A percentile compares a stretch with the other conserved stretches of the same genome.
Evolutionary conservation across 805 yeast species (phyloP).

Genomic region (Saturnispora serradocipensis): DNA sequence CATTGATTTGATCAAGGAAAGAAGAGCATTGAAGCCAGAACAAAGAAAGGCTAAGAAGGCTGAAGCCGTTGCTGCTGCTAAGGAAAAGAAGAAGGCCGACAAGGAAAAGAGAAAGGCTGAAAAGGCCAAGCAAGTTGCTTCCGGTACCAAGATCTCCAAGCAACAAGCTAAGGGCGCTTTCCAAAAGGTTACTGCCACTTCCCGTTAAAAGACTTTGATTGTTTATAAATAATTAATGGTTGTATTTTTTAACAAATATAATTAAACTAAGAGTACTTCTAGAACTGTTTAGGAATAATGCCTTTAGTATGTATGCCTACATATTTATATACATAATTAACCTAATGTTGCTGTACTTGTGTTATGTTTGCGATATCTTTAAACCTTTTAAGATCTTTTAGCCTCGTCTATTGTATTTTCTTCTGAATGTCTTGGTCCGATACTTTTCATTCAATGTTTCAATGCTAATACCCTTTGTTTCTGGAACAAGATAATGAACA

Average conservation of each 20-base stretch:
- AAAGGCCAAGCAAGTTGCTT: slow-evolving; percentile 73
- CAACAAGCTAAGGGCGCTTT: slow-evolving; percentile 97
- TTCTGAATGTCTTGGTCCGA: slow-evolving; percentile 5
- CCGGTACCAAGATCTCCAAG: slow-evolving; percentile 79
- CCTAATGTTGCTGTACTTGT: not conserved
- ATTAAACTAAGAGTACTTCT: not conserved
- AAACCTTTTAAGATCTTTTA: not conserved
- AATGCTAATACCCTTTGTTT: slow-evolving; percentile 22
- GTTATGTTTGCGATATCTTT: not conserved
- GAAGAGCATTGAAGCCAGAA: slow-evolving; percentile 93
- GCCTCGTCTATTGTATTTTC: not conserved
- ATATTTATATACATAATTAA: too few relatives aligned
- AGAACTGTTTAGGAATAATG: not conserved
- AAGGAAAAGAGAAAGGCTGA: slow-evolving; percentile 95
- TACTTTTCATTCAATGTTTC: slow-evolving; percentile 20
- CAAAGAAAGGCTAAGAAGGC: slow-evolving; percentile 97
- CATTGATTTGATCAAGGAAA: slow-evolving; percentile 94
- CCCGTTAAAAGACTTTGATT: slow-evolving; percentile 59
- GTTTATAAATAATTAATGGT: slow-evolving; percentile 2
- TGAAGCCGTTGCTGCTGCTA: slow-evolving; percentile 72
- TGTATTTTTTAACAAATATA: slow-evolving; percentile 4
- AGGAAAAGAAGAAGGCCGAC: slow-evolving; percentile 83
- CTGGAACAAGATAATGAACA: slow-evolving; percentile 26
- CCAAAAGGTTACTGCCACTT: slow-evolving; percentile 93
- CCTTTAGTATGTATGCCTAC: not conserved